Evolutionary conservation across 2,329 filamentous ascomycete species (phyloP).

Genomic region (Arthroderma sp.): DNA sequence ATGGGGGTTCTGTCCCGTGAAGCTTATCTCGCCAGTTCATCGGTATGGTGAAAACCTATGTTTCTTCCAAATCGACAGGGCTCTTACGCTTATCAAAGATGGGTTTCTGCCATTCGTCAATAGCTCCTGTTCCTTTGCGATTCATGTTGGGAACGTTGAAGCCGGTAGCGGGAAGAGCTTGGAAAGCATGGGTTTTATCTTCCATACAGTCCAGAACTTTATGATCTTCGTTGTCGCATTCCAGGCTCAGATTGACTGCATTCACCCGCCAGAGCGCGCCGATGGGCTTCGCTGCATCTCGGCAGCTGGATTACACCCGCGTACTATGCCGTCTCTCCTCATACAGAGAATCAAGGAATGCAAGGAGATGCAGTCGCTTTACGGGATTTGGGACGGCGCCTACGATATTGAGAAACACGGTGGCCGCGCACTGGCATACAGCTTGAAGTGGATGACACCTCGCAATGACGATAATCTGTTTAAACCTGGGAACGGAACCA

Average conservation of each 20-base stretch:
- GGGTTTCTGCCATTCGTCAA: conserved; percentile 13
- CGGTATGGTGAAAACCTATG: not conserved
- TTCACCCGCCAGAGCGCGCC: conserved; percentile 13
- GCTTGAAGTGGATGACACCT: conserved; percentile 4
- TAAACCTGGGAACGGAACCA: conserved; percentile 9
- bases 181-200: conserved; percentile 9
- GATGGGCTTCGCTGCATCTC: not conserved
- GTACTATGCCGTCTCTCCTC: not conserved
- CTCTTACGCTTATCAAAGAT: conserved; percentile 8
- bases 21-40: conserved; percentile 8
- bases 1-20: conserved; percentile 8
- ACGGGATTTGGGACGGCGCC: conserved; percentile 7
- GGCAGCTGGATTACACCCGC: conserved; percentile 3
- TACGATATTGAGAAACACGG: not conserved
- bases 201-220: conserved; percentile 14
- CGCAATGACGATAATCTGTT: not conserved
- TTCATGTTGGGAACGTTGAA: conserved; percentile 16
- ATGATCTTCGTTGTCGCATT: conserved; percentile 14
- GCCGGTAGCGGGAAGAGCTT: not conserved
- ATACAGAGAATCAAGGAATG: conserved; percentile 5
- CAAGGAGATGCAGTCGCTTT: conserved; percentile 2
- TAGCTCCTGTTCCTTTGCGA: conserved; percentile 13
- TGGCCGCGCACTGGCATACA: not conserved
- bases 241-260: conserved; percentile 14
- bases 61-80: conserved; percentile 8